Conservation (phyloP, 169 alveolate species). For the Cryptosporidium bovis region DNA sequence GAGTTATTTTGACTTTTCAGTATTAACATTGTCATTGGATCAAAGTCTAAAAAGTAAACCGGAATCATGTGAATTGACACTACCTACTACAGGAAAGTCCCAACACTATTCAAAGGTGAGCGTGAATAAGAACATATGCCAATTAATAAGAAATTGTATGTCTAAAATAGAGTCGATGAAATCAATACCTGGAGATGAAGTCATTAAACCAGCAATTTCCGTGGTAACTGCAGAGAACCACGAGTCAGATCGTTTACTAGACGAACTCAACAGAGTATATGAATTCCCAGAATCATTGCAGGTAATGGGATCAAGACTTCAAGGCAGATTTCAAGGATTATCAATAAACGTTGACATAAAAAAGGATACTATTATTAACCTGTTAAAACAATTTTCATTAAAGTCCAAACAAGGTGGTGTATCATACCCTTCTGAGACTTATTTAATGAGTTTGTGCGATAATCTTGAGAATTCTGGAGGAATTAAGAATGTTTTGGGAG, state of each 20-base stretch:
- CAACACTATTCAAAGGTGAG: neutral
- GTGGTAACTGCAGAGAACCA: constrained; percentile 72
- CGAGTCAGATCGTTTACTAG: constrained; percentile 39
- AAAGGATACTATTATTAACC: constrained; percentile 7
- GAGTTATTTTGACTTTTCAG: constrained; percentile 60
- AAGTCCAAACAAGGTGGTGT: neutral
- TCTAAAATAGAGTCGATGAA: constrained; percentile 37
- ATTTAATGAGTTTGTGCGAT: constrained; percentile 6
- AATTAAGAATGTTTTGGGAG: constrained; percentile 8
- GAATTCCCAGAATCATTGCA: constrained; percentile 16
- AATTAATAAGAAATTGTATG: constrained; percentile 31
- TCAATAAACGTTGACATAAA: neutral
- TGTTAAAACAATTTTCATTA: neutral
- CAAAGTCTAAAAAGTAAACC: neutral
- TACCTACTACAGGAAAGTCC: constrained; percentile 15
- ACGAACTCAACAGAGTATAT: neutral
- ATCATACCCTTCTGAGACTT: constrained; percentile 23
- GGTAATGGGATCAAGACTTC: constrained; percentile 20
- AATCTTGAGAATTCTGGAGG: constrained; percentile 10
- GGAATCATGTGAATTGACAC: neutral
- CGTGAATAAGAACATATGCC: constrained; percentile 7
- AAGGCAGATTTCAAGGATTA: constrained; percentile 64
- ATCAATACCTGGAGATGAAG: constrained; percentile 61
- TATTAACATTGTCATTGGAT: constrained; percentile 25
- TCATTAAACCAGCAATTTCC: constrained; percentile 55